Percentiles rank a stretch among this genome's conserved stretches.
Evolutionary conservation across 371 early-diverging fungal genomes (phyloP).

Genomic region (Mortierella sp.): DNA sequence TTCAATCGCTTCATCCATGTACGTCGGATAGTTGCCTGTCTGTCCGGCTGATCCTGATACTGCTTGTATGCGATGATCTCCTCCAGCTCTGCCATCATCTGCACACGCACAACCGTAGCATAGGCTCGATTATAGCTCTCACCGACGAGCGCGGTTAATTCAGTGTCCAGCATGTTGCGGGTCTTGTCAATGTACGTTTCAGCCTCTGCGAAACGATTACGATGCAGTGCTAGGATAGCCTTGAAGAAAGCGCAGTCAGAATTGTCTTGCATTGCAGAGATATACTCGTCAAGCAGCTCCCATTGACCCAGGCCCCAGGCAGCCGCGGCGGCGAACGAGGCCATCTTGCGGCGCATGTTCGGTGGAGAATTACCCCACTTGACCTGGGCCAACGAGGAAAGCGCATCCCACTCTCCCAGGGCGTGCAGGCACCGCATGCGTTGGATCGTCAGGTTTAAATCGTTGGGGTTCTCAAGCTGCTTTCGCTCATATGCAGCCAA

Average conservation of each 20-base stretch:
- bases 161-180: slow-evolving; percentile 89
- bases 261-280: slow-evolving; percentile 82
- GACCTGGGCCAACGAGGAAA: slow-evolving; percentile 85
- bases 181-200: slow-evolving; percentile 83
- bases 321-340: slow-evolving; percentile 92
- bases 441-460: slow-evolving; percentile 83
- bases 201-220: slow-evolving; percentile 84
- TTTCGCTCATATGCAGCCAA: slow-evolving; percentile 89
- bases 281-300: slow-evolving; percentile 93
- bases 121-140: slow-evolving; percentile 98
- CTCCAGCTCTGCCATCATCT: slow-evolving; percentile 97
- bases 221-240: slow-evolving; percentile 90
- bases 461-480: slow-evolving; percentile 80
- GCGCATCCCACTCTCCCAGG: slow-evolving; percentile 93
- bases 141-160: slow-evolving; percentile 88
- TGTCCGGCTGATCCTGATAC: slow-evolving; percentile 82
- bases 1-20: slow-evolving; percentile 92
- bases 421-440: slow-evolving; percentile 94
- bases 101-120: slow-evolving; percentile 84
- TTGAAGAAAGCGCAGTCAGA: slow-evolving; percentile 82
- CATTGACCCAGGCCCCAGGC: slow-evolving; percentile 96
- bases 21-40: slow-evolving; percentile 81
- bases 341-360: slow-evolving; percentile 74
- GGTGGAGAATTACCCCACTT: slow-evolving; percentile 78
- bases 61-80: slow-evolving; percentile 95